Conservation (phyloP, 2,329 filamentous ascomycete species). For the Penicillium paneum region DNA sequence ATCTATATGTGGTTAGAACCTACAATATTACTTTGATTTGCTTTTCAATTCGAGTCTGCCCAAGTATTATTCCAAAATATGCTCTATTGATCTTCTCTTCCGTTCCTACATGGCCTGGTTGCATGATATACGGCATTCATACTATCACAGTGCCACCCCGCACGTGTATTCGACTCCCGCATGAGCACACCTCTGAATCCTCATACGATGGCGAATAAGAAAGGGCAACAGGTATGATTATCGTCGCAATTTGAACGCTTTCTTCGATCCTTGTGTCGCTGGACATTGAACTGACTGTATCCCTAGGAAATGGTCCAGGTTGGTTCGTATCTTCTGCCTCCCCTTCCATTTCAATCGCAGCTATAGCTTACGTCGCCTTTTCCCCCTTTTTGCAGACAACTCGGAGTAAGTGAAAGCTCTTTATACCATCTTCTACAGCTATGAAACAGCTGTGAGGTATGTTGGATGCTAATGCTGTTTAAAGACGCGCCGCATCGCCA, state of each 20-base stretch:
- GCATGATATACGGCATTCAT: conserved; percentile 14
- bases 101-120: conserved; percentile 14
- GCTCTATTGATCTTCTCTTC: conserved; percentile 1
- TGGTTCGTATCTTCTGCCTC: conserved; percentile 63
- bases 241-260: neutral
- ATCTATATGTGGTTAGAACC: neutral
- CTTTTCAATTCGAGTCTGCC: neutral
- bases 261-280: neutral
- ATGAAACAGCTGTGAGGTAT: neutral
- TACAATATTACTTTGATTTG: neutral
- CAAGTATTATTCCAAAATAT: neutral
- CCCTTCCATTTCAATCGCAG: conserved; percentile 28
- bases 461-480: conserved; percentile 15
- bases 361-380: conserved; percentile 23
- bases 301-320: conserved; percentile 99
- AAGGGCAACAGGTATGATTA: conserved; percentile 65
- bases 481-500: conserved; percentile 72
- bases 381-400: conserved; percentile 15
- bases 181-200: conserved; percentile 16
- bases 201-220: conserved; percentile 44
- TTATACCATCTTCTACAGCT: neutral
- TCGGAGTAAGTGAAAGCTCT: conserved; percentile 20
- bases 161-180: conserved; percentile 17
- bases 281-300: conserved; percentile 13
- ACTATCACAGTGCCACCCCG: conserved; percentile 18